Evolutionary conservation across 768 basidiomycete genomes (phyloP), one percentile per base, ranked within the genome.

Genomic region (Tulasnella calospora): DNA sequence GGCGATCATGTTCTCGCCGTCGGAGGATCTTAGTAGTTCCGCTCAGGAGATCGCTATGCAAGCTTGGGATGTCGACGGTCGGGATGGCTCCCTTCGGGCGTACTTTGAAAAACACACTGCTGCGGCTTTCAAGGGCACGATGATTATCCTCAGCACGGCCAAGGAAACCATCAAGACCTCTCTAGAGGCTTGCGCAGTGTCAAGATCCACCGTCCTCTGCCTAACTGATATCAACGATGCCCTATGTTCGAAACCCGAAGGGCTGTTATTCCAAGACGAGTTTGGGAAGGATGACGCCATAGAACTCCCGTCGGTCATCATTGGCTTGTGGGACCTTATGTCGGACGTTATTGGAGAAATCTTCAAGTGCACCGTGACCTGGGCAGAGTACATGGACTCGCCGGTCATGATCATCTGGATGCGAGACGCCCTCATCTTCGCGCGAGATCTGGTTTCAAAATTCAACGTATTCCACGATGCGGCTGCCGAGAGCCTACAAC

Each of bases 361-460:
- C 80, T 98, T 98, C 86, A 90, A 89, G 82, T 88, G 89, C 74
- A 96, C 96, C 3, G 92, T 92, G 0, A 82, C 86, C 19, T 99
- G 98, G 98, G 89, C 98, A 0, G 83, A 86, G 10, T 92, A 88
- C 83, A 94, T 94, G 83, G 91, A 93, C 76, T 90, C 89, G 81
- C 89, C 91, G 36, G 90, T 91, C 77, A 98, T 99, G 96, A 88
- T 93, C 19, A 89, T 91, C 41, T 99, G 98, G 98, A 99, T 99
- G 98, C 90, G 96, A 77, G 98, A 99, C 83, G 98, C 96, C 3
- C 87, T 99, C 74, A 96, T 99, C 80, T 95, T 98, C 82, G 96
- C 92, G 12, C 86, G 92, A 81, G 93, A 96, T 81, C 88, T 98
- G 86, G 85, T 98, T 71, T 92, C 90, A 3, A 91, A 95, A 80